Conservation (phyloP, 2,329 filamentous ascomycete species). For the Colletotrichum brevisporum region DNA sequence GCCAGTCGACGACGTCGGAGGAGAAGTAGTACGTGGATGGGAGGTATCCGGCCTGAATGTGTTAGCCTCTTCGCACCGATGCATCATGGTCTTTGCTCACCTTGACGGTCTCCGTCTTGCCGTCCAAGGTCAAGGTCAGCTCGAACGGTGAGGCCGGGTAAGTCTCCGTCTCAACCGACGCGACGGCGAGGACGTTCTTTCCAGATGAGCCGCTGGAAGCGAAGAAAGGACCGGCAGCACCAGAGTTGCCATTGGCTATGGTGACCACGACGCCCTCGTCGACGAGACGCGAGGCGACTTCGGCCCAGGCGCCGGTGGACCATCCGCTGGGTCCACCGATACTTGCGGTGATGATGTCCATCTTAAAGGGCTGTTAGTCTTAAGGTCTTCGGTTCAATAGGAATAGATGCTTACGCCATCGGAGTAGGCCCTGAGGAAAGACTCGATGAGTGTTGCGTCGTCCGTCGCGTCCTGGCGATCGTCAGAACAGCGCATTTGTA, state of each 20-base stretch:
- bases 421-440: conserved; percentile 52
- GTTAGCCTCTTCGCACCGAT: conserved; percentile 40
- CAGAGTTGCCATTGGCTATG: conserved; percentile 67
- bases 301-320: conserved; percentile 53
- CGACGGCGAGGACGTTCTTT: conserved; percentile 58
- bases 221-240: conserved; percentile 63
- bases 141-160: conserved; percentile 47
- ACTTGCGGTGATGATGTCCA: conserved; percentile 59
- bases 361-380: not conserved
- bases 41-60: conserved; percentile 50
- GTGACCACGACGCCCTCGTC: conserved; percentile 64
- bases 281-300: conserved; percentile 56
- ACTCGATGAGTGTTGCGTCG: conserved; percentile 56
- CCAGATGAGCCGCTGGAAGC: conserved; percentile 57
- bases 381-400: fast-evolving
- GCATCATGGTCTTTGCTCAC: conserved; percentile 22
- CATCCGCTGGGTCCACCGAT: conserved; percentile 56
- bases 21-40: conserved; percentile 52
- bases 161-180: conserved; percentile 54
- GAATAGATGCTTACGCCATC: conserved; percentile 44
- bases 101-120: conserved; percentile 26
- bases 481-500: not conserved
- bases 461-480: conserved; percentile 41
- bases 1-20: conserved; percentile 52
- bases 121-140: conserved; percentile 49